Conservation (phyloP, 1,284 basidiomycete species). For the Trametes hirsuta region DNA sequence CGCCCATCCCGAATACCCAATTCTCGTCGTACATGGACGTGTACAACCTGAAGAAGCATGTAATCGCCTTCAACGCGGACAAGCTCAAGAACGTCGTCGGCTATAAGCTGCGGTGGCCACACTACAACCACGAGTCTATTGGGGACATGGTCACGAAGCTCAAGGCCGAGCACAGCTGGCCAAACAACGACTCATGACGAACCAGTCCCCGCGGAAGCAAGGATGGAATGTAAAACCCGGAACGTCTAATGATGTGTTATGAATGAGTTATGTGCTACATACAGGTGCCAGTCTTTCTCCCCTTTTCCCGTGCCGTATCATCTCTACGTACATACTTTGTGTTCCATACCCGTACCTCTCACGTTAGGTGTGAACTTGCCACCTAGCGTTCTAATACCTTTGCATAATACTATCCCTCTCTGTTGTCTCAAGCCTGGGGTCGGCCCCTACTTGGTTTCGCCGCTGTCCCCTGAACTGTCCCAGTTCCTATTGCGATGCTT, state of each 20-base stretch:
- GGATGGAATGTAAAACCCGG: constrained; percentile 23
- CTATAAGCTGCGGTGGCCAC: constrained; percentile 67
- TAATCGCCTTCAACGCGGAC: constrained; percentile 63
- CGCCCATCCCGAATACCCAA: constrained; percentile 76
- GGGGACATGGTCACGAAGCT: constrained; percentile 80
- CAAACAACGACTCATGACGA: constrained; percentile 42
- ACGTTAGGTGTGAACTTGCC: constrained; percentile 15
- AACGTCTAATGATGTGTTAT: constrained; percentile 23
- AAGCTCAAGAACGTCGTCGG: constrained; percentile 79
- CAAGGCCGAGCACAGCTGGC: constrained; percentile 77
- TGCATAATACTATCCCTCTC: constrained; percentile 18
- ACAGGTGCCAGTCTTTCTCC: neutral
- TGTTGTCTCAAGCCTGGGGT: constrained; percentile 13
- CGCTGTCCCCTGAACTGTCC: neutral
- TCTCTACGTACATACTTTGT: constrained; percentile 6
- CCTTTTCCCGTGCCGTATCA: neutral
- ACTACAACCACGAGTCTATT: constrained; percentile 66
- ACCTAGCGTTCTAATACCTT: constrained; percentile 20
- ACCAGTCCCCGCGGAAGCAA: neutral
- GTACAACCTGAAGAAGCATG: constrained; percentile 68
- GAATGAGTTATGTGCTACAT: constrained; percentile 28
- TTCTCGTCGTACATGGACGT: constrained; percentile 85
- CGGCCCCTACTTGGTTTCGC: neutral
- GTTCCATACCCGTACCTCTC: constrained; percentile 20
- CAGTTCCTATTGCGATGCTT: neutral